Evolutionary conservation across 805 yeast species (phyloP), one percentile per base, ranked within the genome.

Genomic region (Saccharomycopsis babjevae): DNA sequence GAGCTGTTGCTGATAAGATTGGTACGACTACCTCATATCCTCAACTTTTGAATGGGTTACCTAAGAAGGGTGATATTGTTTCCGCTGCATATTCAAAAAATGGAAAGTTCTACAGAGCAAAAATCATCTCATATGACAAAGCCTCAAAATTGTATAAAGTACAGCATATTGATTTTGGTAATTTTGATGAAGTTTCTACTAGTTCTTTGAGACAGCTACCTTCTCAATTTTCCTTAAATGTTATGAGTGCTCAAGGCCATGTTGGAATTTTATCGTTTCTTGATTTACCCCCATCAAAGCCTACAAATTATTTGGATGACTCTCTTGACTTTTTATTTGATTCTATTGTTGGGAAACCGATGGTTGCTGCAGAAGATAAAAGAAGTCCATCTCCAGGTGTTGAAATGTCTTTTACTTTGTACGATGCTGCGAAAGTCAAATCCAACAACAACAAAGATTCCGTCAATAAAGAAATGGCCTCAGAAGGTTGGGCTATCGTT

Each of bases 111-210:
- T 83, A 79, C 73, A 80, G 92, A 67, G 90, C 84, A 7, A 76
- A 71, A 61, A 81, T 85, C 54, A 57, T 77, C 20, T 70, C 73
- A 30, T 73, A 74, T 60, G 85, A 83, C 65, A 78, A 77, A 63
- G 61, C 73, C 15, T 66, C 77, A 20, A 72, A 71, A 60, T 71
- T 71, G 59, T 81, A 72, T 67, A 79, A 77, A 59, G 84, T 86
- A 36, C 78, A 78, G 66, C 83, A 83, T 62, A 71, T 85, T 56
- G 92, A 86, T 69, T 82, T 80, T 62, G 91, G 91, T 38, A 79
- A 78, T 57, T 68, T 73, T 43, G 84, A 80, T 66, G 67, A 69
- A 36, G 82, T 83, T 10, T 64, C 78, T 13, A 67, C 75, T 46
- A 62, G 74, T 1, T 73, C 80, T 20, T 72, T 86, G 63, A 73